Evolutionary conservation across 2,329 filamentous ascomycete genomes (phyloP), one percentile per base, ranked within the genome.

Genomic region (Escovopsis sp.): DNA sequence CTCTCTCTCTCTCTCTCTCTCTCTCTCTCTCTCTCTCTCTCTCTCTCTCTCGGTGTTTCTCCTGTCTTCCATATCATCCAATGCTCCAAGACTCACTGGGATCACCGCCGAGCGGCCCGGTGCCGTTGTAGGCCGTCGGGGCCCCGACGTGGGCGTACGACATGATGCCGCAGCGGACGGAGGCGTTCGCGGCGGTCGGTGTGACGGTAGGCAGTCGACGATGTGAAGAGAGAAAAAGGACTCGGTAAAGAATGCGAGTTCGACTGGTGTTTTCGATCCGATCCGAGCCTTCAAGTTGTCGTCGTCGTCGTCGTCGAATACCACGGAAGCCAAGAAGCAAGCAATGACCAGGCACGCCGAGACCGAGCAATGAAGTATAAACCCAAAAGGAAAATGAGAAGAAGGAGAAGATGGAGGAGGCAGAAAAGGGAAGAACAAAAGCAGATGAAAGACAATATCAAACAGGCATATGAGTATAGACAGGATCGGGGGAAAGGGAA

Each of bases 51-150:
- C n/a, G n/a, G n/a, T n/a, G n/a, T n/a, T n/a, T n/a, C n/a, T n/a
- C n/a, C n/a, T n/a, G n/a, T n/a, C n/a, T n/a, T n/a, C n/a, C n/a
- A n/a, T n/a, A n/a, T n/a, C n/a, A n/a, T n/a, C n/a, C n/a, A n/a
- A n/a, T n/a, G n/a, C n/a, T n/a, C n/a, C n/a, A n/a, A n/a, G 42
- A 57, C 83, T 59, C 74, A 89, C 84, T 72, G 51, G 85, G 84
- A 68, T 93, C 75, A 58, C 85, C 85, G 53, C 85, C 85, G 44
- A 75, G 69, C 47, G 72, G 69, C 56, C 85, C 62, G 43, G 76
- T 80, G 59, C 75, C 76, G 65, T 81, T 81, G 63, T 79, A 81
- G 45, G 56, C 59, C 49, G 69, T 56, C 34, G 77, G 77, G 38
- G 75, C 59, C 43, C 77, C 77, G 50, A 72, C 61, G 61, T 72